phyloP scores from a whole-genome alignment of 179 eudicot genomes.

The Nepenthes alata region DNA sequence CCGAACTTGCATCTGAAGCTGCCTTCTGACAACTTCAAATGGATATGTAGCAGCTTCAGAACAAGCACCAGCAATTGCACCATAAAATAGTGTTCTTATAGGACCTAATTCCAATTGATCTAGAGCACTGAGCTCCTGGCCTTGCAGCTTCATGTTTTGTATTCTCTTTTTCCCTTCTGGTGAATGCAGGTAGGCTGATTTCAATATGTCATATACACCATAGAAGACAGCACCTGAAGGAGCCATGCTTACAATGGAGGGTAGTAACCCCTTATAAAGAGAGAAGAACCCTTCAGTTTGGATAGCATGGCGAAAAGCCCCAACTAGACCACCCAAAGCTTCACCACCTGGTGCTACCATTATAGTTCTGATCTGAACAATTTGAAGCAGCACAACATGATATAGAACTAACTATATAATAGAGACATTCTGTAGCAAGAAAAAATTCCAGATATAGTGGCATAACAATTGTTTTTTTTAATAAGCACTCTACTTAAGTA shows the following conservation, averaged over 20 bases:
- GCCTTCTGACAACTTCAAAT: constrained; percentile 96
- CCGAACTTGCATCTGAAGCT: constrained; percentile 85
- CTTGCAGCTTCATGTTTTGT: constrained; percentile 56
- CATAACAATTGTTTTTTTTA: neutral
- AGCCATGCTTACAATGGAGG: constrained; percentile 89
- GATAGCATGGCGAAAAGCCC: constrained; percentile 69
- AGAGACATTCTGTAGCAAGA: neutral
- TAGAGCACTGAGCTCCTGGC: constrained; percentile 52
- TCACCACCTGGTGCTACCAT: constrained; percentile 98
- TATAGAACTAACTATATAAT: neutral
- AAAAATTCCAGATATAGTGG: neutral
- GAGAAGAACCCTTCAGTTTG: constrained; percentile 89
- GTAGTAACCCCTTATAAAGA: constrained; percentile 84
- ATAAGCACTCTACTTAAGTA: neutral
- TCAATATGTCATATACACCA: constrained; percentile 87
- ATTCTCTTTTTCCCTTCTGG: constrained; percentile 75
- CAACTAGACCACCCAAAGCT: constrained; percentile 82
- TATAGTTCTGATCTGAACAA: constrained; percentile 66
- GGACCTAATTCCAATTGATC: constrained; percentile 87
- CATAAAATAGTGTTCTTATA: constrained; percentile 65
- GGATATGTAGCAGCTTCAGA: constrained; percentile 97
- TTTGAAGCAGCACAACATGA: constrained; percentile 11
- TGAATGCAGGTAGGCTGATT: constrained; percentile 75
- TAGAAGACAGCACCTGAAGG: constrained; percentile 95
- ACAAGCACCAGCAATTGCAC: constrained; percentile 96